These are phyloP conservation scores for Psilocybe cyanescens DNA, from an alignment of 768 basidiomycete species.

Conservation along the genomic window DNA sequence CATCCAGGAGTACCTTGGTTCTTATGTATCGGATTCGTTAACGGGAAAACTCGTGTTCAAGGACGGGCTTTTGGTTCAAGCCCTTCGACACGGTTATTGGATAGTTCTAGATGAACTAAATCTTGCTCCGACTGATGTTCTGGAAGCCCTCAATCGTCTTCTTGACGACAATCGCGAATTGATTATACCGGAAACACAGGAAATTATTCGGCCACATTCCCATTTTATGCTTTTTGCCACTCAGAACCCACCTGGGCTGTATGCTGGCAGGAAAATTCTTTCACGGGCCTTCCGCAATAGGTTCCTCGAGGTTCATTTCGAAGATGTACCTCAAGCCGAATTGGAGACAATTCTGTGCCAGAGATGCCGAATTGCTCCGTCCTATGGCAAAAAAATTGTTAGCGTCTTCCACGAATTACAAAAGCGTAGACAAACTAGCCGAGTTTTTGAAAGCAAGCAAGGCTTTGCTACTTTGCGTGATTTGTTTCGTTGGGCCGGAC, in stretches of 20 bases:
- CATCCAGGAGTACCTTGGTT: constrained; percentile 97
- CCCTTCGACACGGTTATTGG: constrained; percentile 92
- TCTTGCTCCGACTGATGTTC: constrained; percentile 95
- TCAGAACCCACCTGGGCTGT: constrained; percentile 95
- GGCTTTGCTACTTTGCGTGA: constrained; percentile 97
- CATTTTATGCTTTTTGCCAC: constrained; percentile 99
- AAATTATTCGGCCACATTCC: constrained; percentile 90
- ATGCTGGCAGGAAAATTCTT: constrained; percentile 92
- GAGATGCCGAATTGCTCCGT: constrained; percentile 90
- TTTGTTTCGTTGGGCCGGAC: constrained; percentile 94
- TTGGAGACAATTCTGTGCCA: constrained; percentile 94
- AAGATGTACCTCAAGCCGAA: constrained; percentile 94
- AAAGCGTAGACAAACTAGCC: constrained; percentile 84
- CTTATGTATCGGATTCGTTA: constrained; percentile 89
- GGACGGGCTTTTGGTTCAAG: constrained; percentile 92
- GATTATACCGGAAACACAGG: constrained; percentile 94
- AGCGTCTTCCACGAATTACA: constrained; percentile 92
- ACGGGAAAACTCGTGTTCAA: constrained; percentile 96
- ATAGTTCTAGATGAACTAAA: constrained; percentile 98
- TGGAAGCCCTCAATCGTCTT: constrained; percentile 95
- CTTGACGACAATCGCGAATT: constrained; percentile 98
- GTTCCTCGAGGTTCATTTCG: constrained; percentile 97
- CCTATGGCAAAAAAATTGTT: constrained; percentile 90
- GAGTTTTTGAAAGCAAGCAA: constrained; percentile 97
- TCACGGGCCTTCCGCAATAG: constrained; percentile 97